A percentile compares a stretch with the other conserved stretches of the same genome.
Evolutionary conservation across 2,329 filamentous ascomycete genomes (phyloP).

Genomic region (Orbilia brochopaga): DNA sequence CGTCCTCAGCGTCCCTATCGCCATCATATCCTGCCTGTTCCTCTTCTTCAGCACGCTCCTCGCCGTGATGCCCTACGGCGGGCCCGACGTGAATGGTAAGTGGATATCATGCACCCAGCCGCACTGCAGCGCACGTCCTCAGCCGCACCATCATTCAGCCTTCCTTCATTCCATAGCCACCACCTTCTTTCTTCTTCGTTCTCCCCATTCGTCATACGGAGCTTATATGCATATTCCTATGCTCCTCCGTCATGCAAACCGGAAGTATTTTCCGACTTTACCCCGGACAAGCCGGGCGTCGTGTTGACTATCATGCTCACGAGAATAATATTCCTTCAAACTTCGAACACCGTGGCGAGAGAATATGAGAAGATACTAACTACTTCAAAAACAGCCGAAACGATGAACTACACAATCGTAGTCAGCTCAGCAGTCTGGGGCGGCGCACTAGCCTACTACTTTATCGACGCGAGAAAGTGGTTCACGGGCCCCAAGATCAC

Average conservation of each 20-base stretch:
- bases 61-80: constrained; percentile 66
- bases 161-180: no score
- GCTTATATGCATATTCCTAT: not conserved
- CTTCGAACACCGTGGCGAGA: no score
- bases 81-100: constrained; percentile 62
- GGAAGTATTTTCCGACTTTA: no score
- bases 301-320: no score
- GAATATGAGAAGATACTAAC: no score
- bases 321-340: no score
- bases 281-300: no score
- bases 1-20: constrained; percentile 63
- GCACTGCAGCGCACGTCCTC: not conserved
- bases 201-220: not conserved
- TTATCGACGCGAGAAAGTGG: constrained; percentile 66
- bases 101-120: not conserved
- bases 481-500: constrained; percentile 68
- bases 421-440: constrained; percentile 68
- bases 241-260: no score
- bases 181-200: no score
- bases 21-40: constrained; percentile 64
- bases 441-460: constrained; percentile 65
- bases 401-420: constrained; percentile 70
- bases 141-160: no score
- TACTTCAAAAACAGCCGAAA: constrained; percentile 52
- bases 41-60: constrained; percentile 65